Evolutionary conservation across 1,284 basidiomycete genomes (phyloP), one percentile per base, ranked within the genome.

Genomic region (Pterulicium gracile): DNA sequence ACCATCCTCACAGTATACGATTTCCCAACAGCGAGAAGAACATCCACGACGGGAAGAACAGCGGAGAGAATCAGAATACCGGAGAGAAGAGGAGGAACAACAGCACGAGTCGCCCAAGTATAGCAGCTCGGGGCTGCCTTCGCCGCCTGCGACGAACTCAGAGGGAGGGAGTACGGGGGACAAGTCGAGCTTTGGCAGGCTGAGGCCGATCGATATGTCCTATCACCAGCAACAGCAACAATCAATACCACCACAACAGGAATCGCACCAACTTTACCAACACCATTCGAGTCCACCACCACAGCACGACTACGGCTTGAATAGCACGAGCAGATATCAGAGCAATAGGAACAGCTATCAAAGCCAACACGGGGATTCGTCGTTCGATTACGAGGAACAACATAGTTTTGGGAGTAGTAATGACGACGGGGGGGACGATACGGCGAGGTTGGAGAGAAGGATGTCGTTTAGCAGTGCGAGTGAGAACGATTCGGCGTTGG

Each of bases 131-230:
- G 83, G 84, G 4, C 61, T 88, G 3, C 85, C 84, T 1, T 86
- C 82, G 14, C 84, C 84, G 1, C 84, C 84, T 36, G 84, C 82
- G 32, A 83, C 85, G 19, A 87, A 86, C 56, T 87, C 83, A 1
- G 83, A 81, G 20, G 85, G 83, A 58, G 81, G 82, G 43, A 85
- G 83, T 56, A 76, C 76, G 2, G 80, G 78, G 44, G 78, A 81
- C 57, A 32, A 32, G 27, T 32, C 27, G 27, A 32, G 27, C 27
- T n/a, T 32, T n/a, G n/a, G 27, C 27, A n/a, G 10, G n/a, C n/a
- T n/a, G 27, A 32, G 10, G n/a, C 10, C 7, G 27, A 32, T n/a
- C 27, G 7, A n/a, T 32, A 10, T 32, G 10, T 32, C 27, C n/a
- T 32, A 36, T 17, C 44, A 34, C 7, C 17, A 41, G 22, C 41